A percentile compares a stretch with the other conserved stretches of the same genome.
Evolutionary conservation across 2,329 filamentous ascomycete species (phyloP).

Genomic region (Triangularia verruculosa): DNA sequence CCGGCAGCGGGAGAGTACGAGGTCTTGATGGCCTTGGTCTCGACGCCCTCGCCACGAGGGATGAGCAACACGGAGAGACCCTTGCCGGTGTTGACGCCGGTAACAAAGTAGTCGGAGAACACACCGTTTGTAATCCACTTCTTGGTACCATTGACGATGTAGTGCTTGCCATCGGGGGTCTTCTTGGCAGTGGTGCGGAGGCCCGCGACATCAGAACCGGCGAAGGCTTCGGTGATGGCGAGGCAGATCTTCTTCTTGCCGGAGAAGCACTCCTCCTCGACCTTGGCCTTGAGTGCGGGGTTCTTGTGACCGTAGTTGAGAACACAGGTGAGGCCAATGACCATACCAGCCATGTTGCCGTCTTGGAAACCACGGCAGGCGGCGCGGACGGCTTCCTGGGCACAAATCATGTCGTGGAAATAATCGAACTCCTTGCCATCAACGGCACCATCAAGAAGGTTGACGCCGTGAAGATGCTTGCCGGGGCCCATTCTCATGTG

Average conservation of each 20-base stretch:
- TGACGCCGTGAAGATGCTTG: constrained; percentile 71
- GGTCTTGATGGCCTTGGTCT: constrained; percentile 76
- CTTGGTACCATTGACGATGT: constrained; percentile 70
- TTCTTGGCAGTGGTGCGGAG: constrained; percentile 75
- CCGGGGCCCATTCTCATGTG: constrained; percentile 83
- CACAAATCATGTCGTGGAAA: constrained; percentile 76
- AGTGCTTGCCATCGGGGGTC: constrained; percentile 71
- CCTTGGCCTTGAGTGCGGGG: constrained; percentile 59
- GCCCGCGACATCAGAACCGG: constrained; percentile 77
- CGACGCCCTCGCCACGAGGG: constrained; percentile 68
- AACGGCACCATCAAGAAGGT: constrained; percentile 65
- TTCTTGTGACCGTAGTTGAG: constrained; percentile 70
- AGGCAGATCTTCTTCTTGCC: constrained; percentile 87
- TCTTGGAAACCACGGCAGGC: constrained; percentile 81
- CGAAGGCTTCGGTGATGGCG: constrained; percentile 85
- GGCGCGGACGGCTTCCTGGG: constrained; percentile 68
- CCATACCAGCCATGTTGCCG: constrained; percentile 84
- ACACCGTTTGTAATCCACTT: constrained; percentile 86
- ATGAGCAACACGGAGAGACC: constrained; percentile 76
- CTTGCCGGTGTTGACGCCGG: constrained; percentile 74
- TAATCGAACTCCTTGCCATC: constrained; percentile 82
- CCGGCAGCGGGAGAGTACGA: constrained; percentile 76
- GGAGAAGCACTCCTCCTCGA: constrained; percentile 70
- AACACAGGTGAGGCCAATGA: constrained; percentile 75
- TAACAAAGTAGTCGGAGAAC: constrained; percentile 80